Evolutionary conservation across 345 rosid species (phyloP).

Genomic region (Brassica incana): DNA sequence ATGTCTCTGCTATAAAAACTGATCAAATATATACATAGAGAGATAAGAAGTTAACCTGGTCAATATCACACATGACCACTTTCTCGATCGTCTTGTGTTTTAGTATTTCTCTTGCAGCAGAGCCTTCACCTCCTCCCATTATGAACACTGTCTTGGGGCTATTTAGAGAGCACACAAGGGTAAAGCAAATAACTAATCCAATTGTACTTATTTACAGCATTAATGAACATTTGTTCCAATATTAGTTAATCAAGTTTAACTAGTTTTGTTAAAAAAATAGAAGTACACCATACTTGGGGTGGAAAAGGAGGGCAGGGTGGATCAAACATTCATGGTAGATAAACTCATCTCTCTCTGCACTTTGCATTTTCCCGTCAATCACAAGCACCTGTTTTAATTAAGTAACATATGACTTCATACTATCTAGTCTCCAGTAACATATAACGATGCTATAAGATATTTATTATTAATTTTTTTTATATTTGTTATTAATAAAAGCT

Average conservation of each 20-base stretch:
- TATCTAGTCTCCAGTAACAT: constrained; percentile 3
- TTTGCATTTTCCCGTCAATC: constrained; percentile 98
- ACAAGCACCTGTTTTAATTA: constrained; percentile 60
- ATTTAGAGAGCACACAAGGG: constrained; percentile 5
- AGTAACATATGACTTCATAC: not conserved
- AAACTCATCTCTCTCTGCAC: constrained; percentile 92
- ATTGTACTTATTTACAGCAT: not conserved
- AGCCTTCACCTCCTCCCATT: constrained; percentile 99
- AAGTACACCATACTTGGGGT: constrained; percentile 52
- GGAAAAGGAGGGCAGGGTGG: constrained; percentile 79
- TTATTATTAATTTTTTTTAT: not conserved
- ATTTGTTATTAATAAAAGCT: not conserved
- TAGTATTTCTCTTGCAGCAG: constrained; percentile 93
- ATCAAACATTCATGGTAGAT: constrained; percentile 92
- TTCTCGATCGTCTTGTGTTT: constrained; percentile 65
- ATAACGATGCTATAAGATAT: not conserved
- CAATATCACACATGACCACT: constrained; percentile 98
- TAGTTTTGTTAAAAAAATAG: not conserved
- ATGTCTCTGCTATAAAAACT: not conserved
- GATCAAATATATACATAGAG: not conserved
- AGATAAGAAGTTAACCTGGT: constrained; percentile 50
- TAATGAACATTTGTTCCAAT: not conserved
- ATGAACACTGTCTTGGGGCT: constrained; percentile 79
- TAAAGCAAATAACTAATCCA: not conserved
- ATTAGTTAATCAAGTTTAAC: not conserved